Evolutionary conservation across 139 green algal genomes (phyloP).

Genomic region (Raphidocelis subcapitata): DNA sequence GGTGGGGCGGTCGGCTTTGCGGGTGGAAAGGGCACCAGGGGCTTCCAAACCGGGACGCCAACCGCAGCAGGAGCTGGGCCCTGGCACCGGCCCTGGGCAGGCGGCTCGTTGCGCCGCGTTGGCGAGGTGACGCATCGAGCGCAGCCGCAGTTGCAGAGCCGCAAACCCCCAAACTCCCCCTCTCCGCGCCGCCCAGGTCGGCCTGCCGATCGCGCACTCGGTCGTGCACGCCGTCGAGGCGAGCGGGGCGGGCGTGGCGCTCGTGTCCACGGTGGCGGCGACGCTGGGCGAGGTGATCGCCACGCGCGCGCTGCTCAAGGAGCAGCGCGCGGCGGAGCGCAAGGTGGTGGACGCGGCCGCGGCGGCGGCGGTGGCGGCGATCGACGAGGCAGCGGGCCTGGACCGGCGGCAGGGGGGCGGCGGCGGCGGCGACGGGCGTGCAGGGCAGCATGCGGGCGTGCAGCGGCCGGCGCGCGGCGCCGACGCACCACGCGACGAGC

Average conservation of each 20-base stretch:
- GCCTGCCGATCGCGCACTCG: conserved; percentile 34
- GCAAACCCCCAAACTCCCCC: not conserved
- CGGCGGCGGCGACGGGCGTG: too few species aligned
- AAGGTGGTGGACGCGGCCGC: conserved; percentile 9
- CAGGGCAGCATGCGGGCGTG: too few species aligned
- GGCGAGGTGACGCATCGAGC: too few species aligned
- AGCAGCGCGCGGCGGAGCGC: not conserved
- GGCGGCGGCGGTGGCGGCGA: conserved; percentile 11
- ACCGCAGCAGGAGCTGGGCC: not conserved
- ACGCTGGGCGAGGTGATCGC: conserved; percentile 35
- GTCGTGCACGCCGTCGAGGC: conserved; percentile 41
- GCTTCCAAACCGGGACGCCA: too few species aligned
- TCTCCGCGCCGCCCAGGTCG: conserved; percentile 10
- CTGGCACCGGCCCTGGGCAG: not conserved
- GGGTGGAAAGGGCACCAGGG: too few species aligned
- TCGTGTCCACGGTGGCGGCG: conserved; percentile 41
- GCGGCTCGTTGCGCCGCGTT: too few species aligned
- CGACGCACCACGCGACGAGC: too few species aligned
- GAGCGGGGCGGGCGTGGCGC: conserved; percentile 35
- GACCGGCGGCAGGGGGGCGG: too few species aligned
- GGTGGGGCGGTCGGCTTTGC: too few species aligned
- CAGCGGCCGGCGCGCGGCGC: too few species aligned
- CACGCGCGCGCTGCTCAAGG: not conserved
- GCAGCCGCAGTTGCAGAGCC: too few species aligned
- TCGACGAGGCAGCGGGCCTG: not conserved